These are phyloP conservation scores for Malus hybrid DNA, from an alignment of 331 rosid genomes.

Conservation along the genomic window DNA sequence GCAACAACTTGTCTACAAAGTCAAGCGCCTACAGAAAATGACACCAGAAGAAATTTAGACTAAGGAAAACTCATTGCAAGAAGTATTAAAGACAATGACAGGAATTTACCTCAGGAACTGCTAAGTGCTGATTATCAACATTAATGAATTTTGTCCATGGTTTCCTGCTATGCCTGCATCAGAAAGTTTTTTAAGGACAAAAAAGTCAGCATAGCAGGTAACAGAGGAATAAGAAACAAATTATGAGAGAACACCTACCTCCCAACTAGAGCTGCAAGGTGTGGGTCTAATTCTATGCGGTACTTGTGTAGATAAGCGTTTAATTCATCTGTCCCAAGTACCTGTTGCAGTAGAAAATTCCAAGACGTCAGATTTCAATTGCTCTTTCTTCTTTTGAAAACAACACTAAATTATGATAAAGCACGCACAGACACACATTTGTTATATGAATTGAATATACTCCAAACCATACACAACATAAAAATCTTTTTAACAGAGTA, in stretches of 20 bases:
- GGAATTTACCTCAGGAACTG: slow-evolving; percentile 69
- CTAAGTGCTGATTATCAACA: slow-evolving; percentile 76
- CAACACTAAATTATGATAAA: not conserved
- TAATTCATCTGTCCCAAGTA: slow-evolving; percentile 84
- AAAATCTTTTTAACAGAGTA: not conserved
- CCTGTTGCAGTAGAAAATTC: slow-evolving; percentile 35
- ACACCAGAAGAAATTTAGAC: not conserved
- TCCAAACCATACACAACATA: not conserved
- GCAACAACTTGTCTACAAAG: slow-evolving; percentile 75
- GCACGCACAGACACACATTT: not conserved
- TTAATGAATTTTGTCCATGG: slow-evolving; percentile 83
- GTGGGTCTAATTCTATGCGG: slow-evolving; percentile 75
- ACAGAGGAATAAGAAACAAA: not conserved
- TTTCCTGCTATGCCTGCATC: slow-evolving; percentile 70
- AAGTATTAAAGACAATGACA: not conserved
- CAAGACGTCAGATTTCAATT: slow-evolving; percentile 2
- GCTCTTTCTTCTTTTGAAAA: not conserved
- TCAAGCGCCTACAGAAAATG: slow-evolving; percentile 54
- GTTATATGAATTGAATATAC: not conserved
- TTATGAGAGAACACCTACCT: slow-evolving; percentile 37
- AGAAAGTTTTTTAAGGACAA: not conserved
- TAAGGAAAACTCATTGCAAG: not conserved
- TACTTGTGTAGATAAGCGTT: slow-evolving; percentile 65
- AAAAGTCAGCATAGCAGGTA: not conserved
- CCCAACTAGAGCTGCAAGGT: slow-evolving; percentile 75